These are phyloP conservation scores for Penicillium freii DNA, from an alignment of 2,329 filamentous ascomycete species.

Conservation along the genomic window DNA sequence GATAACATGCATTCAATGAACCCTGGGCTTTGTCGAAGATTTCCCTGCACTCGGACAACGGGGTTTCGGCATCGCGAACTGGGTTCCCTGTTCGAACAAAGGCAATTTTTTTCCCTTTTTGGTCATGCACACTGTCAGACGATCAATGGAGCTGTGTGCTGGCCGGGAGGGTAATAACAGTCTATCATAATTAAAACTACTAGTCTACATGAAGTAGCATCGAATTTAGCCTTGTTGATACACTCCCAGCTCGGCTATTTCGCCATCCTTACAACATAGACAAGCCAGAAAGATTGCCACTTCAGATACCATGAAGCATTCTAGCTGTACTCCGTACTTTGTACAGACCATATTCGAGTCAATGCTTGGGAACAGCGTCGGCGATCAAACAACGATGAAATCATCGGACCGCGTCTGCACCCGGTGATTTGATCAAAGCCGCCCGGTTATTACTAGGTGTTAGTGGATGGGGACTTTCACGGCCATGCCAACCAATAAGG, in stretches of 20 bases:
- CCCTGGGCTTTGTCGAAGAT: background rate
- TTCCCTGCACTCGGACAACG: slow-evolving; percentile 1
- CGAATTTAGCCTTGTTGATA: background rate
- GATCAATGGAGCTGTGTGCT: slow-evolving; percentile 9
- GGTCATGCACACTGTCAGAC: slow-evolving; percentile 10
- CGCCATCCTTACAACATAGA: background rate
- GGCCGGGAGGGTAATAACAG: background rate
- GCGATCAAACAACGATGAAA: slow-evolving; percentile 18
- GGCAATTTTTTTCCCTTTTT: background rate
- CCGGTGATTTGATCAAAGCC: slow-evolving; percentile 20
- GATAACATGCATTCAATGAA: background rate
- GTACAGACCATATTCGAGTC: background rate
- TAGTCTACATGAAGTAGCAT: background rate
- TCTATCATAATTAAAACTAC: background rate
- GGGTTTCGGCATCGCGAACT: slow-evolving; percentile 4
- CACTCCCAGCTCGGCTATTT: background rate
- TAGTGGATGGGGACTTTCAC: slow-evolving; percentile 14
- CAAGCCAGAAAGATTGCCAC: background rate
- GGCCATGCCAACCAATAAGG: slow-evolving; percentile 15
- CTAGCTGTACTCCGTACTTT: background rate
- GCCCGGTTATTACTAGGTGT: slow-evolving; percentile 13
- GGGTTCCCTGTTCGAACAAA: slow-evolving; percentile 11
- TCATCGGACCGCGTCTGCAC: slow-evolving; percentile 17
- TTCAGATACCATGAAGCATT: background rate
- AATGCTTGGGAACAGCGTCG: slow-evolving; percentile 6